Percentiles rank a stretch among this genome's conserved stretches.
phyloP scores from a whole-genome alignment of 1,284 basidiomycete species.

The Hortiboletus rubellus region DNA sequence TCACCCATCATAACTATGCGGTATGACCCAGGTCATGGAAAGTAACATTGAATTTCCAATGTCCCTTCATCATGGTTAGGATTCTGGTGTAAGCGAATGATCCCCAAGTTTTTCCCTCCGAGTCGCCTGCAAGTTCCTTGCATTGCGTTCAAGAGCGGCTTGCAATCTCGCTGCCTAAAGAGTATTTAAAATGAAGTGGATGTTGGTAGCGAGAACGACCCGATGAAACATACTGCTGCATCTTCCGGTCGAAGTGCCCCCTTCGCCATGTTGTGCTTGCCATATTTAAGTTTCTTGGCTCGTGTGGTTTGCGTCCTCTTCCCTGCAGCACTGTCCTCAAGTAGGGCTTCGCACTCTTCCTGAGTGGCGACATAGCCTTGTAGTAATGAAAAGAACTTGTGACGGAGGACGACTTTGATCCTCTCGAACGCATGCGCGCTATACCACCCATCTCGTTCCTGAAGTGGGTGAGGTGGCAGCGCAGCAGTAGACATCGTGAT shows the following conservation, averaged over 20 bases:
- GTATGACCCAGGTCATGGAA: conserved; percentile 21
- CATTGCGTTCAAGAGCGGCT: conserved; percentile 59
- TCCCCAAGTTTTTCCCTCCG: conserved; percentile 30
- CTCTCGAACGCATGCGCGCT: conserved; percentile 69
- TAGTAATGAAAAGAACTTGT: conserved; percentile 84
- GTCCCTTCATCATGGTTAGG: conserved; percentile 5
- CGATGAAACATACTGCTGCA: conserved; percentile 56
- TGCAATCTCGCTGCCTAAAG: conserved; percentile 55
- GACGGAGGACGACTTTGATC: conserved; percentile 82
- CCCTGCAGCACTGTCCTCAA: conserved; percentile 49
- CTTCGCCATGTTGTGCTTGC: conserved; percentile 85
- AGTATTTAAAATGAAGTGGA: neutral
- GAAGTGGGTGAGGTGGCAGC: neutral
- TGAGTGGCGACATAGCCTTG: conserved; percentile 70
- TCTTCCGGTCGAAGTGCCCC: conserved; percentile 77
- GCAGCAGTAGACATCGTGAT: neutral
- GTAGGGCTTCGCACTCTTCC: conserved; percentile 67
- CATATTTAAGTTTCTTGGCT: conserved; percentile 51
- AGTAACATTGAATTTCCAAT: conserved; percentile 16
- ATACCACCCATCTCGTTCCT: conserved; percentile 89
- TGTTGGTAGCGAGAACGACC: neutral
- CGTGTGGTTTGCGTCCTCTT: conserved; percentile 44
- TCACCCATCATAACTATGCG: conserved; percentile 21
- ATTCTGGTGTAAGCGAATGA: conserved; percentile 24
- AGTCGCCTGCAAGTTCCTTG: conserved; percentile 42